A percentile compares a stretch with the other conserved stretches of the same genome.
These are phyloP conservation scores for Populus hybrid DNA, from an alignment of 441 rosid genomes.

Conservation along the genomic window DNA sequence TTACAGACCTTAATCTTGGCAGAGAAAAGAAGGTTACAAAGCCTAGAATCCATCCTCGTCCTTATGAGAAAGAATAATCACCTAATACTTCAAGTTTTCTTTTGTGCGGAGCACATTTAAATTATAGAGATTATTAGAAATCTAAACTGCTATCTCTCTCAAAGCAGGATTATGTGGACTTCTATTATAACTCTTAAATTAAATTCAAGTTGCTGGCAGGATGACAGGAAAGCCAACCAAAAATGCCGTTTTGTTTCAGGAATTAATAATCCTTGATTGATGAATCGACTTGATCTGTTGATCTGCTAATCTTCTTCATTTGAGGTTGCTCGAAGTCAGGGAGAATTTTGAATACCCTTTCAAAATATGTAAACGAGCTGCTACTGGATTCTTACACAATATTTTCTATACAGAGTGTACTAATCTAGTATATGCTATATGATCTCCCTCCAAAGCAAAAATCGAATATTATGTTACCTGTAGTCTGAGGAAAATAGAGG, in stretches of 20 bases:
- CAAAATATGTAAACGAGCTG: too few relatives aligned
- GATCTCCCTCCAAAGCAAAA: not conserved
- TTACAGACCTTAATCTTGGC: too few relatives aligned
- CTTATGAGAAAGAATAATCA: too few relatives aligned
- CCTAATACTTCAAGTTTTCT: too few relatives aligned
- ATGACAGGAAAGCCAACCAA: not conserved
- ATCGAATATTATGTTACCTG: constrained; percentile 37
- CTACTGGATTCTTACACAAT: not conserved
- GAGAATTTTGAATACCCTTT: not conserved
- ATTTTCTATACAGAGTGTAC: not conserved
- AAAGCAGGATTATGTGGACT: not conserved
- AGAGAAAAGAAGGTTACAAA: too few relatives aligned
- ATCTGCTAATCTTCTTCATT: not conserved
- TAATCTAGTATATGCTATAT: not conserved
- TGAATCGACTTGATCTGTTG: not conserved
- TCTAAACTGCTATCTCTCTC: not conserved
- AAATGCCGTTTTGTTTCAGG: not conserved
- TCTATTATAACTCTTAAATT: too few relatives aligned
- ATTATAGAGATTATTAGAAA: not conserved
- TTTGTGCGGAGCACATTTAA: not conserved
- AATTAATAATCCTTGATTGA: not conserved
- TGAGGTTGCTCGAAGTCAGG: not conserved
- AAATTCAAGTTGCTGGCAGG: not conserved
- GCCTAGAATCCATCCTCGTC: not conserved
- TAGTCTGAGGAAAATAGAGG: constrained; percentile 64